These are phyloP conservation scores for Xanthoconium separans DNA, from an alignment of 1,284 basidiomycete species.

Conservation along the genomic window DNA sequence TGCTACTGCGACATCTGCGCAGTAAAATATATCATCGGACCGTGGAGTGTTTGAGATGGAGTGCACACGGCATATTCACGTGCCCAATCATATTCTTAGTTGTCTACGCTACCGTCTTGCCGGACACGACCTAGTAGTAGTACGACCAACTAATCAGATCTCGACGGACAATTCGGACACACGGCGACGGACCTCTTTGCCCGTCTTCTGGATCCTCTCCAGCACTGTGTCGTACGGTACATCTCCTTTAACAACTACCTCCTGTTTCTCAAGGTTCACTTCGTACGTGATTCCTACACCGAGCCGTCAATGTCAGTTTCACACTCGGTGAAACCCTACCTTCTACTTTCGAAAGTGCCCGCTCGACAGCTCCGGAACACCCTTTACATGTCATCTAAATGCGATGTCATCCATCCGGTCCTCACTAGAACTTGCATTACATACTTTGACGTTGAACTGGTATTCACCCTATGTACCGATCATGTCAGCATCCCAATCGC, in stretches of 20 bases:
- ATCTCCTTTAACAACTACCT: slow-evolving; percentile 66
- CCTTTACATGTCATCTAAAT: slow-evolving; percentile 81
- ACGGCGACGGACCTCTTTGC: slow-evolving; percentile 68
- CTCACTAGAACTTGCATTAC: background rate
- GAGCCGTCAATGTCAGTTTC: slow-evolving; percentile 8
- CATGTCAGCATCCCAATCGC: slow-evolving; percentile 6
- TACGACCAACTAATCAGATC: background rate
- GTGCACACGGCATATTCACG: no score
- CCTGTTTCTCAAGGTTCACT: slow-evolving; percentile 68
- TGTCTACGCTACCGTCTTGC: background rate
- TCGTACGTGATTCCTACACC: slow-evolving; percentile 54
- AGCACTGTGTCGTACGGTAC: slow-evolving; percentile 66
- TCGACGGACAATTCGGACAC: background rate
- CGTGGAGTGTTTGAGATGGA: no score
- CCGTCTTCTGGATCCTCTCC: slow-evolving; percentile 83
- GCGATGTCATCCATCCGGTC: background rate
- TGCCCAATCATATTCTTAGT: no score
- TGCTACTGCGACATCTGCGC: background rate
- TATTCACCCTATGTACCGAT: slow-evolving; percentile 19
- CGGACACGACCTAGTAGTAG: slow-evolving; percentile 21
- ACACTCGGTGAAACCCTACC: slow-evolving; percentile 47
- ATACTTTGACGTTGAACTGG: slow-evolving; percentile 30
- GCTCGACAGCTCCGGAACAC: slow-evolving; percentile 76
- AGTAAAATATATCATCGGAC: no score
- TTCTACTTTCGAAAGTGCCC: slow-evolving; percentile 68